phyloP scores from a whole-genome alignment of 1,284 basidiomycete genomes.

The Microbotryum intermedium region DNA sequence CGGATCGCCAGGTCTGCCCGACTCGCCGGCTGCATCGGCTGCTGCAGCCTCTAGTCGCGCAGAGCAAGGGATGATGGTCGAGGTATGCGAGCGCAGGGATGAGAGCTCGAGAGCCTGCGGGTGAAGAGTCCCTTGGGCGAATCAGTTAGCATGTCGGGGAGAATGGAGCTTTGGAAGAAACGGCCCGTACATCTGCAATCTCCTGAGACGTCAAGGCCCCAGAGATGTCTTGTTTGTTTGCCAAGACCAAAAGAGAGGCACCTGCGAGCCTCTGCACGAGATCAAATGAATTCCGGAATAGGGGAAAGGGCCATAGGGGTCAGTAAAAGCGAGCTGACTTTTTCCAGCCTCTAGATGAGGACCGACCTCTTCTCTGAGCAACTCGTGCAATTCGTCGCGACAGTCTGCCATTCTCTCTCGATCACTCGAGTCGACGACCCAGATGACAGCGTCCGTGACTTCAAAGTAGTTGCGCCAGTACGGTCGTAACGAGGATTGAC shows the following conservation, averaged over 20 bases:
- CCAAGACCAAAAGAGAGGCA: constrained; percentile 89
- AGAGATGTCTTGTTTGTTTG: constrained; percentile 96
- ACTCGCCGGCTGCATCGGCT: not conserved
- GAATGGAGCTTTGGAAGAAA: not conserved
- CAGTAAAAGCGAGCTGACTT: not conserved
- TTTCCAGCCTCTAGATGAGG: not conserved
- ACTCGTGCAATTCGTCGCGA: constrained; percentile 69
- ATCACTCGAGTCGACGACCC: constrained; percentile 97
- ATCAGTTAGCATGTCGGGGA: not conserved
- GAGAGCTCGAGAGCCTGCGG: constrained; percentile 20
- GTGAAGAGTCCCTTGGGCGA: not conserved
- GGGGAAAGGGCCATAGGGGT: not conserved
- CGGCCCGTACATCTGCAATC: constrained; percentile 62
- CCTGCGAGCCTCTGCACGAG: constrained; percentile 68
- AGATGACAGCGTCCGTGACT: constrained; percentile 93
- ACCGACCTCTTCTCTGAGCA: constrained; percentile 84
- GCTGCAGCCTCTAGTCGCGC: not conserved
- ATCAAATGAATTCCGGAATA: too few species aligned
- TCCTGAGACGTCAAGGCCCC: constrained; percentile 75
- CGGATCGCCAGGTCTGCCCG: not conserved
- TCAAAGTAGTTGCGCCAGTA: constrained; percentile 99
- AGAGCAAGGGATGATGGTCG: not conserved
- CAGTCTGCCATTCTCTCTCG: constrained; percentile 81
- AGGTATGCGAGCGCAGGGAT: constrained; percentile 10
- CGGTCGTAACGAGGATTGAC: constrained; percentile 85